A percentile compares a stretch with the other conserved stretches of the same genome.
Conservation (phyloP, 2,329 filamentous ascomycete species). For the Cyphellophora europaea region DNA sequence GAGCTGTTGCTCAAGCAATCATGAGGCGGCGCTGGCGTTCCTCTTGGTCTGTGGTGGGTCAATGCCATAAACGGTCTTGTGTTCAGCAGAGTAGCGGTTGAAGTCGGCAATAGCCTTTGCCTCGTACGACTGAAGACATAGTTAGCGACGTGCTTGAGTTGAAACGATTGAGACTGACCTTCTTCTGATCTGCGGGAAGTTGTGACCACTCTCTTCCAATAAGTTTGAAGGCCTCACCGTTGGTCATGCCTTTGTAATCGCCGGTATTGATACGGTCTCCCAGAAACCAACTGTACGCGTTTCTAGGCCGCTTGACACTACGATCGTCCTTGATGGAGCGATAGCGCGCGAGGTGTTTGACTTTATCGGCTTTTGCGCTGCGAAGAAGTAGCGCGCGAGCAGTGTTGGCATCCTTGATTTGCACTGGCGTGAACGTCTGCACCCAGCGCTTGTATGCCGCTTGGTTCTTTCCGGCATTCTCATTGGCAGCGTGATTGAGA, state of each 20-base stretch:
- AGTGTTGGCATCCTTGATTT: conserved; percentile 51
- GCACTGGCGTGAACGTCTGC: conserved; percentile 41
- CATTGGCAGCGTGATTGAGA: conserved; percentile 42
- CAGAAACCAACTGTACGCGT: conserved; percentile 35
- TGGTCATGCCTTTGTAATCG: conserved; percentile 40
- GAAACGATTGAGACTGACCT: conserved; percentile 22
- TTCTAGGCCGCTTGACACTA: conserved; percentile 32
- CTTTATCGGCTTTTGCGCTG: conserved; percentile 11
- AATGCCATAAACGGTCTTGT: conserved; percentile 27
- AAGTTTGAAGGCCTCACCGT: conserved; percentile 31
- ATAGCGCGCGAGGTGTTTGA: conserved; percentile 7
- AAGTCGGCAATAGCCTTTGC: conserved; percentile 20
- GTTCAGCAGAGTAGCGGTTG: conserved; percentile 26
- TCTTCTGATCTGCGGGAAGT: conserved; percentile 27
- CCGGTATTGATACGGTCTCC: conserved; percentile 35
- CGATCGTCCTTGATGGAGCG: conserved; percentile 44
- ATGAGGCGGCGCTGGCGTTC: too few species aligned
- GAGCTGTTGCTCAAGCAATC: too few species aligned
- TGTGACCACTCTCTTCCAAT: conserved; percentile 39
- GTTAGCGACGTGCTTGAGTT: neutral
- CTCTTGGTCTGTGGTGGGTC: too few species aligned
- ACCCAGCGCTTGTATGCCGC: conserved; percentile 46
- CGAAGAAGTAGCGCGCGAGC: conserved; percentile 35
- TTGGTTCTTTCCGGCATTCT: conserved; percentile 34
- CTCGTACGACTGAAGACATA: conserved; percentile 20